Evolutionary conservation across 306 rosid genomes (phyloP).

Genomic region (Cucurbita moschata): DNA sequence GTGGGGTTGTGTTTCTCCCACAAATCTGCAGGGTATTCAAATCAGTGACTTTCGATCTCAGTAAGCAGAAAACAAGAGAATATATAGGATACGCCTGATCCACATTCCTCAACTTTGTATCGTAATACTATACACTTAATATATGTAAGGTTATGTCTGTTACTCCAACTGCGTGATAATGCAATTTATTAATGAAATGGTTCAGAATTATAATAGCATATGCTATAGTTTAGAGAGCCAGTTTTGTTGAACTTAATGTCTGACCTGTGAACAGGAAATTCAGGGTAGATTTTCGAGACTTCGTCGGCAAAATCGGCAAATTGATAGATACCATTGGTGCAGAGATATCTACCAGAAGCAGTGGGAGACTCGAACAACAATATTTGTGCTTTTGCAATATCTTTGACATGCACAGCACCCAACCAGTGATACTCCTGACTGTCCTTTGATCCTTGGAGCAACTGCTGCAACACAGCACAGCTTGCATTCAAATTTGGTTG

Average conservation of each 20-base stretch:
- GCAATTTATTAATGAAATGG: neutral
- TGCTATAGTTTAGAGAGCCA: neutral
- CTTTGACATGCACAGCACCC: conserved; percentile 73
- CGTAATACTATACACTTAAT: neutral
- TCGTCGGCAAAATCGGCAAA: conserved; percentile 36
- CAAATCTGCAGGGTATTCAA: conserved; percentile 36
- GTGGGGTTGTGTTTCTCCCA: conserved; percentile 62
- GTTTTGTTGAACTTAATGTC: neutral
- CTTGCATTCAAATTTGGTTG: conserved; percentile 68
- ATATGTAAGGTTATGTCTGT: neutral
- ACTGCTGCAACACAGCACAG: conserved; percentile 44
- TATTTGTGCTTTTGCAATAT: conserved; percentile 49
- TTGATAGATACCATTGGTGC: conserved; percentile 67
- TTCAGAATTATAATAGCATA: neutral
- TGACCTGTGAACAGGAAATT: conserved; percentile 72
- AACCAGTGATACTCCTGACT: conserved; percentile 78
- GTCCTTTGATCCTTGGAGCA: conserved; percentile 56
- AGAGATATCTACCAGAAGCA: conserved; percentile 74
- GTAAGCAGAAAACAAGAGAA: neutral
- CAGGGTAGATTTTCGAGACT: conserved; percentile 46
- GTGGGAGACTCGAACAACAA: conserved; percentile 41
- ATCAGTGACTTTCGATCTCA: neutral
- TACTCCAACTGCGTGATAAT: neutral
- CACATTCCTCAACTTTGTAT: neutral
- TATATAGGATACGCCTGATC: neutral